These are phyloP conservation scores for Hyaloperonospora arabidopsidis DNA, from an alignment of 352 stramenopile genomes.

Conservation along the genomic window DNA sequence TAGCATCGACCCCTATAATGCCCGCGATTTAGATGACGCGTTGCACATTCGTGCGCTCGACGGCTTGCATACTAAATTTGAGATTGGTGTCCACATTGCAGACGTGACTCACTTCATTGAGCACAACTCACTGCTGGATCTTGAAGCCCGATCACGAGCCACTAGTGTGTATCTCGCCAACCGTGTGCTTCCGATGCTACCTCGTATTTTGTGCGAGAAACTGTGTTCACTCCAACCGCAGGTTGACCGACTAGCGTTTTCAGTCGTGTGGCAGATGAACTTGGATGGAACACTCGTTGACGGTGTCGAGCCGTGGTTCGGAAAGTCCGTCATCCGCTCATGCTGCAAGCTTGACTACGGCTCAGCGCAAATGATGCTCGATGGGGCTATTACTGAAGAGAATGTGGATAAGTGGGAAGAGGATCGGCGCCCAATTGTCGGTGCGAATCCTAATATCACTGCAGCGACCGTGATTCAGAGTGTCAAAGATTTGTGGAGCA, in stretches of 20 bases:
- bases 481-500: slow-evolving; percentile 57
- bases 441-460: slow-evolving; percentile 41
- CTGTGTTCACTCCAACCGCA: slow-evolving; percentile 95
- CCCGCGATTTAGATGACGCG: slow-evolving; percentile 95
- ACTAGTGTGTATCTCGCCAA: slow-evolving; percentile 97
- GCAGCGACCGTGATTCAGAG: slow-evolving; percentile 52
- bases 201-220: slow-evolving; percentile 92
- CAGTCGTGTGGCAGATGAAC: slow-evolving; percentile 95
- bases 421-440: slow-evolving; percentile 35
- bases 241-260: slow-evolving; percentile 93
- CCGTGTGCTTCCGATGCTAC: slow-evolving; percentile 94
- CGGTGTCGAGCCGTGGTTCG: slow-evolving; percentile 91
- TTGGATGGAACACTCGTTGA: slow-evolving; percentile 87
- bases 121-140: slow-evolving; percentile 86
- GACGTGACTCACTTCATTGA: slow-evolving; percentile 96
- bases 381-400: slow-evolving; percentile 69
- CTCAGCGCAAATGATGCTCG: slow-evolving; percentile 95
- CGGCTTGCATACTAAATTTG: slow-evolving; percentile 51
- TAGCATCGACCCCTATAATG: slow-evolving; percentile 95
- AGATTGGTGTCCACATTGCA: slow-evolving; percentile 97
- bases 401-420: slow-evolving; percentile 69
- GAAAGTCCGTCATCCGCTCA: slow-evolving; percentile 95
- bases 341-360: slow-evolving; percentile 95
- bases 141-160: slow-evolving; percentile 86
- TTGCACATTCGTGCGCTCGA: slow-evolving; percentile 85